Evolutionary conservation across 2,329 filamentous ascomycete genomes (phyloP).

Genomic region (Celoporthe dispersa): DNA sequence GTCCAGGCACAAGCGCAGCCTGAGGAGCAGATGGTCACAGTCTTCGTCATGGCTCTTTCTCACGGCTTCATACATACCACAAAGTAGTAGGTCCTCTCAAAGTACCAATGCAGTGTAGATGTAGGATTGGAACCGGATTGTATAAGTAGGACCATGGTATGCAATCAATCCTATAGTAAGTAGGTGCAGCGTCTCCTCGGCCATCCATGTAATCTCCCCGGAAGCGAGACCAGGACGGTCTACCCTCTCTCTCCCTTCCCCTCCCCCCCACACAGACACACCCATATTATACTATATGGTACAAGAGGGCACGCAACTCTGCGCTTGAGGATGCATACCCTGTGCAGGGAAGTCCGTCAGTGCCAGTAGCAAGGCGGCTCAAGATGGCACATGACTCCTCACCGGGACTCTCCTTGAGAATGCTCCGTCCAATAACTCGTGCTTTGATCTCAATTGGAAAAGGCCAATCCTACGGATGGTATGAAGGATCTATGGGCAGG

Average conservation of each 20-base stretch:
- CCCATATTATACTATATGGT: neutral
- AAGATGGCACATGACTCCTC: no score
- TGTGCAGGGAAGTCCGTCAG: no score
- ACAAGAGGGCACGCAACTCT: neutral
- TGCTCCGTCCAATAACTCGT: no score
- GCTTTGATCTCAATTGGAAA: no score
- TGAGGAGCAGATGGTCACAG: neutral
- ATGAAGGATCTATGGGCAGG: neutral
- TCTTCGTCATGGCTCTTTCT: neutral
- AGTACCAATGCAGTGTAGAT: neutral
- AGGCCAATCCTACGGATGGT: neutral
- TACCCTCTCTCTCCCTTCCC: no score
- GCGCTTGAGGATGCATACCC: no score
- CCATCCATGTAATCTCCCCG: neutral
- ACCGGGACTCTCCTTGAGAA: no score
- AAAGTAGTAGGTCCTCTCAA: no score
- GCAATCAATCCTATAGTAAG: neutral
- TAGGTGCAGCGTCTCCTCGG: neutral
- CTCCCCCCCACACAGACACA: no score
- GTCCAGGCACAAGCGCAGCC: neutral
- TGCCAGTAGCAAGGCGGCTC: no score
- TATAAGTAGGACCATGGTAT: neutral
- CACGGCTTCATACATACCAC: no score
- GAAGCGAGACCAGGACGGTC: neutral
- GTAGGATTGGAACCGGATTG: no score